These are phyloP conservation scores for Metarhizium guizhouense DNA, from an alignment of 2,329 filamentous ascomycete species.

Conservation along the genomic window DNA sequence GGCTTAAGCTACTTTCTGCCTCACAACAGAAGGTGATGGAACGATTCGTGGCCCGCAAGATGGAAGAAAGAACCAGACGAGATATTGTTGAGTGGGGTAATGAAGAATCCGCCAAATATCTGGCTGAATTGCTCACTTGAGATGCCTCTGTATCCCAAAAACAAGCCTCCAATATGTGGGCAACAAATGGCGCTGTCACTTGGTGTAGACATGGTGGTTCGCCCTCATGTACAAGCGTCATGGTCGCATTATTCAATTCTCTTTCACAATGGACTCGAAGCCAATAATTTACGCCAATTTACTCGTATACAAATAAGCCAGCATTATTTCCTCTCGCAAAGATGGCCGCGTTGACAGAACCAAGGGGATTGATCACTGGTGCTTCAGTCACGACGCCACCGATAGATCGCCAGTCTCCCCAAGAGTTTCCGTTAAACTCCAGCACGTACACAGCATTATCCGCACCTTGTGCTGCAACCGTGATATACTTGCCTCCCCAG, in stretches of 20 bases:
- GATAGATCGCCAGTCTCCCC: background rate
- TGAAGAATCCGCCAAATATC: background rate
- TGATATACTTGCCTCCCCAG: background rate
- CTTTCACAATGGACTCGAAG: too few relatives aligned
- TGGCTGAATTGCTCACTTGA: background rate
- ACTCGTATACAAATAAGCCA: background rate
- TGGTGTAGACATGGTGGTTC: too few relatives aligned
- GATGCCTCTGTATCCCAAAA: background rate
- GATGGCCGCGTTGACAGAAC: background rate
- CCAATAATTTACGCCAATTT: background rate
- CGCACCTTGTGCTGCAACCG: background rate
- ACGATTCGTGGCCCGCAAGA: slow-evolving; percentile 13
- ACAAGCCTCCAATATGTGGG: too few relatives aligned
- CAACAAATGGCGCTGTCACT: too few relatives aligned
- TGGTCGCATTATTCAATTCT: too few relatives aligned
- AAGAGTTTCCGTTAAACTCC: background rate
- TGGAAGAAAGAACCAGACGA: slow-evolving; percentile 5
- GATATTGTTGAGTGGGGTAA: background rate
- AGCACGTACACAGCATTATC: background rate
- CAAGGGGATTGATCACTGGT: background rate
- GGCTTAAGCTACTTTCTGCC: slow-evolving; percentile 13
- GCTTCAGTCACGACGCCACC: background rate
- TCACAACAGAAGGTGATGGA: slow-evolving; percentile 16
- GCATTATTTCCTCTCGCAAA: background rate
- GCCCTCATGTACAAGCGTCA: too few relatives aligned